Evolutionary conservation across 148 eudicot genomes (phyloP).

Genomic region (Linanthus parryae): DNA sequence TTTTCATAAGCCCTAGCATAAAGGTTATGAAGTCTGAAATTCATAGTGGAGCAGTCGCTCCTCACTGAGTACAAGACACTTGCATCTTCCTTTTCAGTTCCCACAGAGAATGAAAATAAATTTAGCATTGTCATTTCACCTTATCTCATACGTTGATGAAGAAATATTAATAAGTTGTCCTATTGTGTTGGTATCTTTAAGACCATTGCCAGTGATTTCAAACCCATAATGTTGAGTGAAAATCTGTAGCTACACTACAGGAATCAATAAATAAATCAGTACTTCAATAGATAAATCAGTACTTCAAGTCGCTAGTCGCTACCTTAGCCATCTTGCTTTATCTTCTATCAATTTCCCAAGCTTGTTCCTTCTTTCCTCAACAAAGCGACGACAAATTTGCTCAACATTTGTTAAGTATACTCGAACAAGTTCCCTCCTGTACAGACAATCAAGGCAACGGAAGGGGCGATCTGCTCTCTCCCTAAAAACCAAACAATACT

Average conservation of each 20-base stretch:
- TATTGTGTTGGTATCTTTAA: too few relatives aligned
- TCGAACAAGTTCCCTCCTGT: slow-evolving; percentile 83
- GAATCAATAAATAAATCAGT: not conserved
- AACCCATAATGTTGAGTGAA: too few relatives aligned
- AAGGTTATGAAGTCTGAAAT: too few relatives aligned
- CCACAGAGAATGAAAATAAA: too few relatives aligned
- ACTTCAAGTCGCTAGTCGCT: slow-evolving; percentile 12
- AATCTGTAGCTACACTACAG: not conserved
- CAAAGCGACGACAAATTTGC: slow-evolving; percentile 83
- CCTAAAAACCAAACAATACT: slow-evolving; percentile 34
- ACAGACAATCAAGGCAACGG: slow-evolving; percentile 82
- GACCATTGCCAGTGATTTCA: too few relatives aligned
- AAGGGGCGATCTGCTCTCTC: slow-evolving; percentile 80
- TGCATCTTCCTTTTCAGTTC: too few relatives aligned
- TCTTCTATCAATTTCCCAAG: slow-evolving; percentile 73
- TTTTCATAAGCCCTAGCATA: too few relatives aligned
- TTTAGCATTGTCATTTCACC: too few relatives aligned
- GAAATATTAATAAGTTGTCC: too few relatives aligned
- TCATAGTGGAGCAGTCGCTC: too few relatives aligned
- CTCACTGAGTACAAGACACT: too few relatives aligned
- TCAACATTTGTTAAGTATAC: slow-evolving; percentile 86
- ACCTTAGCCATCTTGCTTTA: slow-evolving; percentile 94
- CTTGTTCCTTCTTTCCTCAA: slow-evolving; percentile 77
- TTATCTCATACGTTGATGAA: too few relatives aligned
- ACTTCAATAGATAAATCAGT: not conserved